Percentiles rank a stretch among this genome's conserved stretches.
Conservation (phyloP, 768 basidiomycete genomes). For the Auricularia sp. region DNA sequence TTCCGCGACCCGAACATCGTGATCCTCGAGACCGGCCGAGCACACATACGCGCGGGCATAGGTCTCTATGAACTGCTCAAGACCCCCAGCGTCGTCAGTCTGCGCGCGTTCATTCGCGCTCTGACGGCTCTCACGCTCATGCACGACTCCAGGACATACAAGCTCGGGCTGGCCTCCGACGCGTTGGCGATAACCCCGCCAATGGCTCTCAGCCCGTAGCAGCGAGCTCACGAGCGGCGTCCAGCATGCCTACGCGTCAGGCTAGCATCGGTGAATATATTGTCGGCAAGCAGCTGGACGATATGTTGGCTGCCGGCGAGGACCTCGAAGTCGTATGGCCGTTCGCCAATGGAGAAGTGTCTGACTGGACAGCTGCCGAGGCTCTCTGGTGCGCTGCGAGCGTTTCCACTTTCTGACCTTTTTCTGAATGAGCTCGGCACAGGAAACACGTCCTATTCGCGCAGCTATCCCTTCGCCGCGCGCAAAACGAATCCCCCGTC, state of each 20-base stretch:
- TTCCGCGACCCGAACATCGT: slow-evolving; percentile 77
- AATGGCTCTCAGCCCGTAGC: slow-evolving; percentile 39
- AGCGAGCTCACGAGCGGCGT: slow-evolving; percentile 71
- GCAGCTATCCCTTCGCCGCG: slow-evolving; percentile 63
- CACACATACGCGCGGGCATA: slow-evolving; percentile 61
- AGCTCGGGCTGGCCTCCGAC: slow-evolving; percentile 70
- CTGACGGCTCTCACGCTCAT: slow-evolving; percentile 1
- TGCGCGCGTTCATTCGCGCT: neutral
- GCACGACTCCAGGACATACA: slow-evolving; percentile 49
- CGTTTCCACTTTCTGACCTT: neutral
- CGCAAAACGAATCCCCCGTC: slow-evolving; percentile 81
- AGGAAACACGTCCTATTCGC: slow-evolving; percentile 83
- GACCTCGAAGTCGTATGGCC: slow-evolving; percentile 76
- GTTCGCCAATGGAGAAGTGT: slow-evolving; percentile 60
- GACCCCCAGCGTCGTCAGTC: slow-evolving; percentile 66
- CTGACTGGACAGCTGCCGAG: slow-evolving; percentile 78
- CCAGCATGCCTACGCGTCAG: slow-evolving; percentile 32
- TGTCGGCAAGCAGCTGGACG: slow-evolving; percentile 71
- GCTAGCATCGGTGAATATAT: slow-evolving; percentile 68
- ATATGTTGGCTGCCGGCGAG: slow-evolving; percentile 64
- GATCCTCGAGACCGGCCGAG: slow-evolving; percentile 69
- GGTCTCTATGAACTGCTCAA: slow-evolving; percentile 75
- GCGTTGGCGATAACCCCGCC: neutral
- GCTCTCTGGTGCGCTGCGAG: slow-evolving; percentile 66
- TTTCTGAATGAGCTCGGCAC: neutral